These are phyloP conservation scores for Astrephomene gubernaculifera DNA, from an alignment of 139 green algal species.

Conservation along the genomic window DNA sequence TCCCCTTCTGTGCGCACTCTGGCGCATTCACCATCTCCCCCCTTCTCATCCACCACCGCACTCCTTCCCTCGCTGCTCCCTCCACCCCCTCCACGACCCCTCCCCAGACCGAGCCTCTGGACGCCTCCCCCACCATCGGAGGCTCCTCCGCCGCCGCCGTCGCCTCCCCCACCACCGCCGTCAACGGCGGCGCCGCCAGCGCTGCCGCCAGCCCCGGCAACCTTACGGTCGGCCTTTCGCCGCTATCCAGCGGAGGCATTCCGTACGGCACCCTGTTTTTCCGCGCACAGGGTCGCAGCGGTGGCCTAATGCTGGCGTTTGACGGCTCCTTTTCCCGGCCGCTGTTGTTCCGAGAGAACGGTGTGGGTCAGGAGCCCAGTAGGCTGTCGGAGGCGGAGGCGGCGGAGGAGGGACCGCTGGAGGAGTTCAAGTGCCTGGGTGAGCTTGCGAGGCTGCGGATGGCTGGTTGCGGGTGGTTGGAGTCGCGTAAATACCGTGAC, in stretches of 20 bases:
- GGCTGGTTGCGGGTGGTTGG: not conserved
- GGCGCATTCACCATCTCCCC: too few species aligned
- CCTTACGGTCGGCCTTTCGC: not conserved
- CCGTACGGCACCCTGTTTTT: conserved; percentile 39
- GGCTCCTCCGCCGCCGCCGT: too few species aligned
- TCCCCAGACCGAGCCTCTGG: not conserved
- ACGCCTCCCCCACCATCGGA: not conserved
- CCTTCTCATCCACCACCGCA: too few species aligned
- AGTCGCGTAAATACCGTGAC: too few species aligned
- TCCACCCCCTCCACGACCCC: not conserved
- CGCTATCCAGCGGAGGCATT: not conserved
- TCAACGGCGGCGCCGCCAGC: not conserved
- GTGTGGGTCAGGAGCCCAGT: not conserved
- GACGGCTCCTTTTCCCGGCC: conserved; percentile 34
- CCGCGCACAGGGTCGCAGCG: not conserved
- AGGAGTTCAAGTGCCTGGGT: conserved; percentile 36
- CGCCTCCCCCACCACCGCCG: not conserved
- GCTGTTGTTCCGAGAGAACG: conserved; percentile 25
- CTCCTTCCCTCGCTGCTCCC: not conserved
- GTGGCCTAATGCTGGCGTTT: conserved; percentile 15
- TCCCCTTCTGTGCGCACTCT: too few species aligned
- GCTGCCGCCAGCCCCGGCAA: not conserved
- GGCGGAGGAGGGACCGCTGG: conserved; percentile 10
- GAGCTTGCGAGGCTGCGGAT: not conserved
- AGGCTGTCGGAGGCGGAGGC: conserved; percentile 10